Evolutionary conservation across 2,329 filamentous ascomycete genomes (phyloP), one percentile per base, ranked within the genome.

Genomic region (Venturia aucupariae): DNA sequence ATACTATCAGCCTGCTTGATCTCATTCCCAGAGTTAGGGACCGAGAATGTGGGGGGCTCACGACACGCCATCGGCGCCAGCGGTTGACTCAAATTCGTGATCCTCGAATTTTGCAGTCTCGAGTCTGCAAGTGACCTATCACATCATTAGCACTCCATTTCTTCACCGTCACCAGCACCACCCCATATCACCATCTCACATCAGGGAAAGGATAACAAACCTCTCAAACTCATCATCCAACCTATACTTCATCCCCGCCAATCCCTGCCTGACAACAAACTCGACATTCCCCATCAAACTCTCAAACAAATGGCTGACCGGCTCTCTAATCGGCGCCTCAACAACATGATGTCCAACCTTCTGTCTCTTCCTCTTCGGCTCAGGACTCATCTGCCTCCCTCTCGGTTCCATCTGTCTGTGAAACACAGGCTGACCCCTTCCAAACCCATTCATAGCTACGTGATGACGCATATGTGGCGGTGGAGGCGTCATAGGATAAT

Each of bases 221-320:
- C 44, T 62, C 60, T 62, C 60, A 51, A 62, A 38, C 42, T 51
- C 60, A 24, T 62, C 60, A 62, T 62, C 60, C 17, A 38, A 35
- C 11, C 41, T 48, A 22, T 62, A 62, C 42, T 62, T 62, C 32
- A 62, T 48, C n/a, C 44, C 44, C 30, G 41, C 60, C 44, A 51
- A 42, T 2, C 32, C 44, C n/a, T 62, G 39, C 42, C 60, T 30
- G 3, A 62, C 32, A 42, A 62, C 32, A 48, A 62, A 62, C 13
- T 62, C 60, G 10, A 62, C 60, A 30, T 38, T 48, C 30, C 27
- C 44, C 60, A 62, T 62, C 39, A 51, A 35, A 32, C 19, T 42
- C 39, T 62, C 44, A 24, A 62, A 57, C 15, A 57, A 10, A n/a
- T 57, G 51, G 35, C 51, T 57, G 7, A 35, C 51, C 17, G 30